These are phyloP conservation scores for Boletus rex-veris DNA, from an alignment of 768 basidiomycete genomes.

Conservation along the genomic window DNA sequence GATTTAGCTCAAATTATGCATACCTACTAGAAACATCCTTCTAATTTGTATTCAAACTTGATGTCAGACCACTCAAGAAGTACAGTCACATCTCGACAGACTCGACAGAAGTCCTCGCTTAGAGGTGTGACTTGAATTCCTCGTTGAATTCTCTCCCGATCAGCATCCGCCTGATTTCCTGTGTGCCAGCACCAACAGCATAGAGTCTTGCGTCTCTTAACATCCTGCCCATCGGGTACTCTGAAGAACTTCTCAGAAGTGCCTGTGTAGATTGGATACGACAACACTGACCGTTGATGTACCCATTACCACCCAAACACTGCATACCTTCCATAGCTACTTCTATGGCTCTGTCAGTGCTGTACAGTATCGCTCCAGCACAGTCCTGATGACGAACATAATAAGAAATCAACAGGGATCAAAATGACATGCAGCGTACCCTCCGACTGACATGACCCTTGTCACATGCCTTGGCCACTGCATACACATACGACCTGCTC, in stretches of 20 bases:
- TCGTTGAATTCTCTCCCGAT: constrained; percentile 93
- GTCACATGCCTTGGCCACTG: constrained; percentile 89
- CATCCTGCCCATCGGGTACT: constrained; percentile 87
- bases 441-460: constrained; percentile 69
- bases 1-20: too few relatives aligned
- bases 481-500: constrained; percentile 87
- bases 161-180: constrained; percentile 91
- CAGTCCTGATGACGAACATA: constrained; percentile 64
- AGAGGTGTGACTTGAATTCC: constrained; percentile 38
- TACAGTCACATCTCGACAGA: background rate
- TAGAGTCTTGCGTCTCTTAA: constrained; percentile 86
- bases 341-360: constrained; percentile 88
- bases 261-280: background rate
- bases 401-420: constrained; percentile 2
- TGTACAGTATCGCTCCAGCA: constrained; percentile 91
- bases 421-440: constrained; percentile 41
- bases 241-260: constrained; percentile 37
- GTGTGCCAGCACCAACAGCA: constrained; percentile 94
- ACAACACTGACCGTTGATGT: constrained; percentile 73
- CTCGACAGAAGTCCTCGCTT: background rate
- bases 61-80: too few relatives aligned
- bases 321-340: constrained; percentile 91
- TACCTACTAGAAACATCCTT: background rate
- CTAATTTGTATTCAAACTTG: too few relatives aligned
- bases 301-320: constrained; percentile 92